phyloP scores from a whole-genome alignment of 331 rosid species.

The Phaseolus coccineus region DNA sequence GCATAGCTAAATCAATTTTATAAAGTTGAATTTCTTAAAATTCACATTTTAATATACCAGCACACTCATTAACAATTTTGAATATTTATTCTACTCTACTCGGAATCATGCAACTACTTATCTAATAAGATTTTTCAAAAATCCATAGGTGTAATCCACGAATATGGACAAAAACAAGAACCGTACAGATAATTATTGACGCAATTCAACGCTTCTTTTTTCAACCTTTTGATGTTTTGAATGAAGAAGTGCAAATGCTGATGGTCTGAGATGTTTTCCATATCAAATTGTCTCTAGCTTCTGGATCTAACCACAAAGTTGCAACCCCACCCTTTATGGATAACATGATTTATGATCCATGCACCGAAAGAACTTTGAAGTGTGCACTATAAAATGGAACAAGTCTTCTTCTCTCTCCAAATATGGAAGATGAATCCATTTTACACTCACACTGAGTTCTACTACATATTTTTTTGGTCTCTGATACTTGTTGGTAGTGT shows the following conservation, averaged over 20 bases:
- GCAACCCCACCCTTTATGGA: conserved; percentile 41
- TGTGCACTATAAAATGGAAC: background rate
- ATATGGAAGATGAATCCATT: conserved; percentile 54
- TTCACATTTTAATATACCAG: too few species aligned
- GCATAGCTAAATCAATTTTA: too few species aligned
- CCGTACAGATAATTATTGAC: background rate
- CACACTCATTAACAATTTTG: too few species aligned
- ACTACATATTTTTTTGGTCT: background rate
- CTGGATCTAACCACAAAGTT: conserved; percentile 18
- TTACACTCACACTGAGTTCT: conserved; percentile 15
- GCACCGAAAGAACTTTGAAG: background rate
- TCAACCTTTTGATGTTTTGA: background rate
- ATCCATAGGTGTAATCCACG: background rate
- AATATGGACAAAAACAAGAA: background rate
- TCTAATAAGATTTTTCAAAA: background rate
- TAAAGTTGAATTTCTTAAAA: too few species aligned
- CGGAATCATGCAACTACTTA: background rate
- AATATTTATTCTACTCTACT: too few species aligned
- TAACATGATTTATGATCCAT: background rate
- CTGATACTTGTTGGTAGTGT: conserved; percentile 23
- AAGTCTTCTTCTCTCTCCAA: background rate
- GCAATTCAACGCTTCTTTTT: background rate
- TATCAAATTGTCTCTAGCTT: conserved; percentile 34
- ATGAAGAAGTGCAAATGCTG: background rate
- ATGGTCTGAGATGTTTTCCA: conserved; percentile 49